Evolutionary conservation across 495 filamentous ascomycete genomes (phyloP).

Genomic region (Hapsidospora chrysogenum): DNA sequence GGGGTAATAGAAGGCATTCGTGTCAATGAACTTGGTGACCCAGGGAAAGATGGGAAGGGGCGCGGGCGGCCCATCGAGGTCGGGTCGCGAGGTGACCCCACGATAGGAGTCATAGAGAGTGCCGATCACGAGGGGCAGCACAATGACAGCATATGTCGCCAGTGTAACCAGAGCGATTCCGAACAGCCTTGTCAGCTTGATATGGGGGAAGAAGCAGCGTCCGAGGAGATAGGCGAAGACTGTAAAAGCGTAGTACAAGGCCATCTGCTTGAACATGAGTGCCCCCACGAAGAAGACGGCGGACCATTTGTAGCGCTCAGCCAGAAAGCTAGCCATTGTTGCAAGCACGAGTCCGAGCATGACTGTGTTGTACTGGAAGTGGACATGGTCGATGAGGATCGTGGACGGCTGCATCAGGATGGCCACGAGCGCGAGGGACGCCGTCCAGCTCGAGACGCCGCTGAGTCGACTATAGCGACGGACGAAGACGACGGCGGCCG

Average conservation of each 20-base stretch:
- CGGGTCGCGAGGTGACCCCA: slow-evolving; percentile 30
- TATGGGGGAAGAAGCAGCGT: slow-evolving; percentile 57
- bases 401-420: slow-evolving; percentile 85
- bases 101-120: slow-evolving; percentile 39
- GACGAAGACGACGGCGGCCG: slow-evolving; percentile 68
- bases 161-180: slow-evolving; percentile 57
- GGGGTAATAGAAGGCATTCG: slow-evolving; percentile 50
- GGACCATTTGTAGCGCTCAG: slow-evolving; percentile 70
- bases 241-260: slow-evolving; percentile 84
- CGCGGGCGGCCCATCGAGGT: slow-evolving; percentile 31
- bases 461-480: slow-evolving; percentile 58
- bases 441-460: slow-evolving; percentile 55
- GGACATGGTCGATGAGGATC: slow-evolving; percentile 90
- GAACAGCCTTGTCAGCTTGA: slow-evolving; percentile 53
- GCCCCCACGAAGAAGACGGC: slow-evolving; percentile 89
- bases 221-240: slow-evolving; percentile 88
- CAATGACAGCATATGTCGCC: slow-evolving; percentile 54
- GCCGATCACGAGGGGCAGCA: slow-evolving; percentile 57
- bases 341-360: slow-evolving; percentile 86
- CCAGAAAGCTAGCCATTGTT: slow-evolving; percentile 73
- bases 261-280: slow-evolving; percentile 97
- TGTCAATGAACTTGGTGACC: slow-evolving; percentile 41
- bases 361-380: slow-evolving; percentile 97
- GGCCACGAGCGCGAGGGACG: slow-evolving; percentile 70
- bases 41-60: slow-evolving; percentile 38